phyloP scores from a whole-genome alignment of 768 basidiomycete genomes.

The Termitomyces sp. region DNA sequence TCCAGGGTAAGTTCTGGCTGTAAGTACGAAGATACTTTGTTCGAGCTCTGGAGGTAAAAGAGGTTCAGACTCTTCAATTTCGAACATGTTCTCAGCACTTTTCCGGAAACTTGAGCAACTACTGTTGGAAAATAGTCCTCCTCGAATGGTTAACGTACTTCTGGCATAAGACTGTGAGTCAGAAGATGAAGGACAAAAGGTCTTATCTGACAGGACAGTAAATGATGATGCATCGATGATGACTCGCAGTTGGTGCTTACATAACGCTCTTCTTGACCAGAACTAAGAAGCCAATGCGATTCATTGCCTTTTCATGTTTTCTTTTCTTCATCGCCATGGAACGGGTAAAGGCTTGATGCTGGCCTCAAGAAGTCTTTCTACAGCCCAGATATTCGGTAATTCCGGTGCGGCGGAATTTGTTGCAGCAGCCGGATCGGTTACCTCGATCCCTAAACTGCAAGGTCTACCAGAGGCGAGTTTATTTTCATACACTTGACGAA shows the following conservation, averaged over 20 bases:
- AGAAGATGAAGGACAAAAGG: neutral
- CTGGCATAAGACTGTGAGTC: neutral
- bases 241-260: conserved; percentile 10
- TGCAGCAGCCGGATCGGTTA: conserved; percentile 32
- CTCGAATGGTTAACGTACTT: neutral
- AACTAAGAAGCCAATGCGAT: neutral
- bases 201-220: no score
- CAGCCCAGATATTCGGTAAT: conserved; percentile 24
- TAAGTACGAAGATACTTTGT: conserved; percentile 22
- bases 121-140: neutral
- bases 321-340: conserved; percentile 6
- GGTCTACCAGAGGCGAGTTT: conserved; percentile 41
- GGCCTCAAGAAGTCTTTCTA: conserved; percentile 3
- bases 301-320: conserved; percentile 8
- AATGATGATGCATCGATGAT: no score
- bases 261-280: neutral
- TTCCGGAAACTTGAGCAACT: no score
- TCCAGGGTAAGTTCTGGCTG: conserved; percentile 16
- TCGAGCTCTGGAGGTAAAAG: conserved; percentile 22
- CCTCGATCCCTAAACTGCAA: conserved; percentile 35
- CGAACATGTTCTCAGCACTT: no score
- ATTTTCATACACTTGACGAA: neutral
- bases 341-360: neutral
- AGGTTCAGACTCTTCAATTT: conserved; percentile 4
- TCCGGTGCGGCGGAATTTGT: conserved; percentile 33